Evolutionary conservation across 768 basidiomycete genomes (phyloP).

Genomic region (Phanerochaete carnosa): DNA sequence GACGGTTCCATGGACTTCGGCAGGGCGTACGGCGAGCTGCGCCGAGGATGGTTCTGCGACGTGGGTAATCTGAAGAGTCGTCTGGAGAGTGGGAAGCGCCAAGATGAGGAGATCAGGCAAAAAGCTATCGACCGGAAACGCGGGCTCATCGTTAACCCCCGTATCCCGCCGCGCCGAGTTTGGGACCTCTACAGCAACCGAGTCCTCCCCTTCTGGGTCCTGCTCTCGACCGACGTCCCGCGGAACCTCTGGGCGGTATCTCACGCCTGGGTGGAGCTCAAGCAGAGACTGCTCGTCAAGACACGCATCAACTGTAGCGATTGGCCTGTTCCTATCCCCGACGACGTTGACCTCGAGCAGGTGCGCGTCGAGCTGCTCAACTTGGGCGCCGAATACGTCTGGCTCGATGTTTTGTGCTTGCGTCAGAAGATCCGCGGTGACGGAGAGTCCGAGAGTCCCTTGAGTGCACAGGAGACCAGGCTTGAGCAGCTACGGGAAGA

Average conservation of each 20-base stretch:
- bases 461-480: not conserved
- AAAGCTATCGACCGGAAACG: not conserved
- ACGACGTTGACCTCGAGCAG: not conserved
- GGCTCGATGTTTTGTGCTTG: constrained; percentile 2
- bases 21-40: not conserved
- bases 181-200: constrained; percentile 4
- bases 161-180: not conserved
- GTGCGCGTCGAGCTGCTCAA: constrained; percentile 6
- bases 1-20: not conserved
- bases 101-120: not conserved
- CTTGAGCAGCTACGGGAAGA: not conserved
- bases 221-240: not conserved
- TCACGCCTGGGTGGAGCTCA: not conserved
- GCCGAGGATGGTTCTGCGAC: not conserved
- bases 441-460: not conserved
- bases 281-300: not conserved
- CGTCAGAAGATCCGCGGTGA: not conserved
- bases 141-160: not conserved
- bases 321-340: constrained; percentile 2
- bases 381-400: not conserved
- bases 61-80: not conserved
- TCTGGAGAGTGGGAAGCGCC: not conserved
- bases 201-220: not conserved
- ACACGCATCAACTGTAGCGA: not conserved
- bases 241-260: constrained; percentile 3